Base-by-base conservation (phyloP, 371 early-diverging fungal species). In the Mortierella sp. region DNA sequence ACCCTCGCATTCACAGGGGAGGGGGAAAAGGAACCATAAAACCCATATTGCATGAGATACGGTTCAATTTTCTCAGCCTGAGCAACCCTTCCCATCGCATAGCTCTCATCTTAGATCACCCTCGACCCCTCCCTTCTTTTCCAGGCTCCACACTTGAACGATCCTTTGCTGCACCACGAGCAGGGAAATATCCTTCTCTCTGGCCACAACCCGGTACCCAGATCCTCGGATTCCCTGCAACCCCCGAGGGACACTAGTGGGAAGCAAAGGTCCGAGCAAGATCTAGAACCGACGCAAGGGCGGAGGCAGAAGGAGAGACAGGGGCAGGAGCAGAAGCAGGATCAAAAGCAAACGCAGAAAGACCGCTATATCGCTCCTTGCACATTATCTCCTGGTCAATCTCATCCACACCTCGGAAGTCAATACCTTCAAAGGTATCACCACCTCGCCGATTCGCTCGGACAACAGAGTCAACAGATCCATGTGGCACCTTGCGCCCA, bases 311-410 rank as follows among this genome's bases (percentile, higher is more conserved):
- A 41, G 41, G 50, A 67, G 24, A 26, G 51, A 53, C 53, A 52
- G 55, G 45, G 30, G 8, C 52, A 56, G 52, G 26, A 30, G 26
- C 59, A 63, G 39, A 21, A 56, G 34, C 70, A 58, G 54, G 23
- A 60, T 6, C 42, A 42, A 42, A 18, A 39, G 30, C 54, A n/a
- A 42, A 14, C 26, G 21, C 68, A 66, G 58, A 46, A 41, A 38
- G 50, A 63, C n/a, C 48, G 38, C 55, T 18, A 24, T 46, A 26
- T 47, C 30, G 4, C 47, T 23, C 24, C 45, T 47, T 8, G 47
- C 30, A n/a, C 34, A 26, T 46, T 19, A 9, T 34, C 58, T 24
- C 53, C 54, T 21, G 16, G 24, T 26, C 43, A 21, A 6, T 23
- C 57, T 14, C 38, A 8, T 10, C 27, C 16, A 14, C 28, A 10